Conservation (phyloP, 192 early-diverging fungal species). For the Chytriomyces sp. region DNA sequence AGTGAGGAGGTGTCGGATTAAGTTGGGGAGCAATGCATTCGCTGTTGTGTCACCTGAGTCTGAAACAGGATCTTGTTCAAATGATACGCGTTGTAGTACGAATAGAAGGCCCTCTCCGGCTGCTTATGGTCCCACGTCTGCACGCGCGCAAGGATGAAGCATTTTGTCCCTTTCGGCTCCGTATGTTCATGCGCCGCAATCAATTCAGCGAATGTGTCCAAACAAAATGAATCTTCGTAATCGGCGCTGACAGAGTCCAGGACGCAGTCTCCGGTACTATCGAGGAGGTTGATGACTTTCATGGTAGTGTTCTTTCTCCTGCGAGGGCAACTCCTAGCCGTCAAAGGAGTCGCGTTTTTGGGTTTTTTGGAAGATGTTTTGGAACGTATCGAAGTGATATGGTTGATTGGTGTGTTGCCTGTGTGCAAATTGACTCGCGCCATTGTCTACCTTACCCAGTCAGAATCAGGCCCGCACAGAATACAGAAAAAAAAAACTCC, state of each 20-base stretch:
- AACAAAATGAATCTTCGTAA: conserved; percentile 67
- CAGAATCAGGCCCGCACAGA: too few relatives aligned
- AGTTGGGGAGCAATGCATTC: neutral
- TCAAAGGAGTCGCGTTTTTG: too few relatives aligned
- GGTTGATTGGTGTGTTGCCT: too few relatives aligned
- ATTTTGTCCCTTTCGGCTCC: conserved; percentile 50
- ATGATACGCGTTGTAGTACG: conserved; percentile 67
- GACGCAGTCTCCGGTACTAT: conserved; percentile 54
- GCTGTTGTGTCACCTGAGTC: conserved; percentile 49
- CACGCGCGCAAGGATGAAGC: conserved; percentile 67
- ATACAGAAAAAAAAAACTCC: too few relatives aligned
- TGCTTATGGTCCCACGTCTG: conserved; percentile 70
- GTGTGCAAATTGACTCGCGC: too few relatives aligned
- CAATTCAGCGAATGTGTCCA: conserved; percentile 65
- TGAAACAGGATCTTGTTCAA: conserved; percentile 71
- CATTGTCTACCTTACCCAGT: too few relatives aligned
- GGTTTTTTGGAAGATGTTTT: too few relatives aligned
- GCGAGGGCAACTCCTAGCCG: too few relatives aligned
- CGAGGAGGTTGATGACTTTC: conserved; percentile 59
- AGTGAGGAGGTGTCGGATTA: neutral
- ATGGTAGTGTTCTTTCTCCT: neutral
- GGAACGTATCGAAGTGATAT: too few relatives aligned
- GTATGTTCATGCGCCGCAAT: conserved; percentile 44
- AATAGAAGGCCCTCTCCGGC: conserved; percentile 58
- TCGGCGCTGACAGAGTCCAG: conserved; percentile 62